These are phyloP conservation scores for Logfia minima DNA, from an alignment of 129 eudicot genomes.

Conservation along the genomic window DNA sequence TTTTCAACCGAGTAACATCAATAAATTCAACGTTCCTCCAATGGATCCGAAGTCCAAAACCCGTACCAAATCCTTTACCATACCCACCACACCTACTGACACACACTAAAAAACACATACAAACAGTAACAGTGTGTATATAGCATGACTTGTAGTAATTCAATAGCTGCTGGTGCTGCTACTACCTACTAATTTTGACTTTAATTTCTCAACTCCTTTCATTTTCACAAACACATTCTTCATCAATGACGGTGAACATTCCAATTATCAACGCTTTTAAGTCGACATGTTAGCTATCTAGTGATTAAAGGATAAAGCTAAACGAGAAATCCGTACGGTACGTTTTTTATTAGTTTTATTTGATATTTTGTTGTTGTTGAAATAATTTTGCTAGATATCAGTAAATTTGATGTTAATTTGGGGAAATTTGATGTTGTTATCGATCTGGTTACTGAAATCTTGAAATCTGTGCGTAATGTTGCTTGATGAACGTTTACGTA, in stretches of 20 bases:
- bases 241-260: not conserved
- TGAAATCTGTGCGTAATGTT: no score
- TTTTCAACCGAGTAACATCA: not conserved
- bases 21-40: not conserved
- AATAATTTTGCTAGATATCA: slow-evolving; percentile 3
- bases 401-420: slow-evolving; percentile 10
- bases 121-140: not conserved
- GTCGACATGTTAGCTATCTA: not conserved
- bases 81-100: not conserved
- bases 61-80: not conserved
- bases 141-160: not conserved
- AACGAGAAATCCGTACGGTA: slow-evolving; percentile 16
- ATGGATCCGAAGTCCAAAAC: not conserved
- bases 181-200: slow-evolving; percentile 1
- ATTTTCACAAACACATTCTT: not conserved
- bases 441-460: slow-evolving; percentile 19
- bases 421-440: slow-evolving; percentile 18
- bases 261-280: not conserved
- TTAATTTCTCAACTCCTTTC: not conserved
- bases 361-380: slow-evolving; percentile 7
- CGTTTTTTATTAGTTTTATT: slow-evolving; percentile 11
- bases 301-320: not conserved
- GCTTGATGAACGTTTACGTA: no score
- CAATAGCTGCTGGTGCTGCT: not conserved
- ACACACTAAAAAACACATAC: not conserved